A percentile compares a stretch with the other conserved stretches of the same genome.
phyloP scores from a whole-genome alignment of 345 rosid species.

The Arabidopsis thaliana region TAIR10.1 NC_003070.9:18114501-18115000 shows the following conservation, averaged over 20 bases:
- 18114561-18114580: slow-evolving; percentile 77
- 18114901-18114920: slow-evolving; percentile 93
- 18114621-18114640: slow-evolving; percentile 73
- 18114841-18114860: slow-evolving; percentile 67
- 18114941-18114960: slow-evolving; percentile 72
- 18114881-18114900: slow-evolving; percentile 75
- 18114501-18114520: slow-evolving; percentile 76
- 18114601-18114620: slow-evolving; percentile 65
- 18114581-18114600: slow-evolving; percentile 67
- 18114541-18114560: slow-evolving; percentile 73
- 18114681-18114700: slow-evolving; percentile 72
- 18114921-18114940: slow-evolving; percentile 76
- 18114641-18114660: slow-evolving; percentile 76
- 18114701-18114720: slow-evolving; percentile 81
- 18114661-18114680: slow-evolving; percentile 72
- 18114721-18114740: slow-evolving; percentile 79
- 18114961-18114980: slow-evolving; percentile 70
- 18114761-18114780: slow-evolving; percentile 74
- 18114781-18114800: slow-evolving; percentile 70
- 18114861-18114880: slow-evolving; percentile 62
- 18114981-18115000: slow-evolving; percentile 56
- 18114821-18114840: slow-evolving; percentile 60
- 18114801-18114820: slow-evolving; percentile 68
- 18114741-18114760: slow-evolving; percentile 70
- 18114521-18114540: slow-evolving; percentile 74